Percentiles rank a stretch among this genome's conserved stretches.
phyloP scores from a whole-genome alignment of 2,329 filamentous ascomycete genomes.

The Madurella fahalii region DNA sequence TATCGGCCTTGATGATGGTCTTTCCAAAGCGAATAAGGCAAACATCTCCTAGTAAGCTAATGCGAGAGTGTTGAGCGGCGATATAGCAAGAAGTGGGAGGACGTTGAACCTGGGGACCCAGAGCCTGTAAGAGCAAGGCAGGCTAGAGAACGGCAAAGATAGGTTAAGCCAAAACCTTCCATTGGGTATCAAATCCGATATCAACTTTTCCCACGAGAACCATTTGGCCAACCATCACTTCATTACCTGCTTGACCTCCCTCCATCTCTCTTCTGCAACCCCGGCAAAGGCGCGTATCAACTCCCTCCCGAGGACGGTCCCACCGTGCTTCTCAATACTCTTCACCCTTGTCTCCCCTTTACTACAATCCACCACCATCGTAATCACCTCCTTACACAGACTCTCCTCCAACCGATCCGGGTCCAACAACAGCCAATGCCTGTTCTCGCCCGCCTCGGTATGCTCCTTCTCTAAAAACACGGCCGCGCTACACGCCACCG shows the following conservation, averaged over 20 bases:
- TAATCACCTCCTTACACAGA: conserved; percentile 78
- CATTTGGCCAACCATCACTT: conserved; percentile 5
- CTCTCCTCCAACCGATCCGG: conserved; percentile 87
- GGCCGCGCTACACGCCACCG: conserved; percentile 71
- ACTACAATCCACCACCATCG: conserved; percentile 67
- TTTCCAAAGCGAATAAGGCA: too few species aligned
- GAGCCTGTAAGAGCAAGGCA: too few species aligned
- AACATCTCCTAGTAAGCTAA: too few species aligned
- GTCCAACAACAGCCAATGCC: conserved; percentile 77
- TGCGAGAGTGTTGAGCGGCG: too few species aligned
- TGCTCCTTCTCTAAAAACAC: conserved; percentile 68
- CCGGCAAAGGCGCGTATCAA: conserved; percentile 57
- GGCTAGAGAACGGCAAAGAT: too few species aligned
- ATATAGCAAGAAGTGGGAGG: too few species aligned
- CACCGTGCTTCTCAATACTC: conserved; percentile 79
- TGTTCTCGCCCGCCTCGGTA: conserved; percentile 35
- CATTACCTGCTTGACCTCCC: conserved; percentile 47
- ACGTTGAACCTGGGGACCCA: too few species aligned
- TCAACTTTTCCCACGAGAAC: neutral
- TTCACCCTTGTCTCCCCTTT: conserved; percentile 56
- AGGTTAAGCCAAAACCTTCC: neutral
- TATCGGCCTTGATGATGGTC: too few species aligned
- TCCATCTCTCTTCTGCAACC: conserved; percentile 61
- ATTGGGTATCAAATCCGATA: neutral
- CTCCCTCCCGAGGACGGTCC: conserved; percentile 62